Evolutionary conservation across 192 early-diverging fungal genomes (phyloP), one percentile per base, ranked within the genome.

Genomic region (Oehlia diaphana): DNA sequence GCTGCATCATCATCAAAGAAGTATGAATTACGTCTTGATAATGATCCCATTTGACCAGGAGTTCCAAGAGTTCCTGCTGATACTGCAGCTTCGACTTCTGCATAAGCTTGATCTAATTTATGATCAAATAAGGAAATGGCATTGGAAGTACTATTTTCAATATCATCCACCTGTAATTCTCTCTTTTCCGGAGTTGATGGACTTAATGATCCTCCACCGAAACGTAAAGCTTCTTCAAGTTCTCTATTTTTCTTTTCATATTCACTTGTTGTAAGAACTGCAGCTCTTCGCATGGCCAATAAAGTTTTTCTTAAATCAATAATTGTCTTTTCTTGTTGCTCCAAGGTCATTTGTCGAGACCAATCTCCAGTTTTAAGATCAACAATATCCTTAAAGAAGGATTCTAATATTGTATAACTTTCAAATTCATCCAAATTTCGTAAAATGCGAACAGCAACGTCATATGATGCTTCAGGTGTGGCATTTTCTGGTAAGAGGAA

Each of bases 251-350:
- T 82, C 69, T 82, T 88, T 72, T 88, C 88, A 63, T 89, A 87
- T 53, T 81, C 81, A 9, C 26, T 26, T 26, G 26, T 26, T 26
- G 26, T 26, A 26, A 26, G 26, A 26, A 26, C 87, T 16, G 90
- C 90, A 1, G 89, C 90, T 71, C 85, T 82, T 21, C 87, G 86
- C 90, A 91, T 91, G 19, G 88, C 83, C 70, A 88, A 85, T 53
- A 91, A 79, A 10, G 87, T 87, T 21, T 86, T 82, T 63, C 89
- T 84, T 44, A 91, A 81, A 50, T 89, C 87, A 35, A 81, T 79
- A 3, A 89, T 84, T 1, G 82, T 85, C 63, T 86, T 89, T 77
- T 91, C 90, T 53, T 85, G 82, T 63, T 83, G 85, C 10, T 79
- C 75, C 13, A 88, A 80, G 10, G 83, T 85, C 31, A 87, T 84